These are phyloP conservation scores for Alternaria ventricosa DNA, from an alignment of 2,329 filamentous ascomycete species.

Conservation along the genomic window DNA sequence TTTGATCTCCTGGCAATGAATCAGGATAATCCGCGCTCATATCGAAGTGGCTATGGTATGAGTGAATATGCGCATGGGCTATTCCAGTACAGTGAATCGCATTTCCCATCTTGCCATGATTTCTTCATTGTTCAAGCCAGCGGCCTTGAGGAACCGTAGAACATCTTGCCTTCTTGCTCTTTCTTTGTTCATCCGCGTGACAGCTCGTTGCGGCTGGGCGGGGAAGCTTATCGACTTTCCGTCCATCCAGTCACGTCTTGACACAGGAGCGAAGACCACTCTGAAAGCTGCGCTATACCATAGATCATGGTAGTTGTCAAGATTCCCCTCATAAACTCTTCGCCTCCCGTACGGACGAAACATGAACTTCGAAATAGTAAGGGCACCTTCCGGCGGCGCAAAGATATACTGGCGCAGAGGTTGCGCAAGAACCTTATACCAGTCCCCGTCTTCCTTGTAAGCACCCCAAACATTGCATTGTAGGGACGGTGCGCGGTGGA, in stretches of 20 bases:
- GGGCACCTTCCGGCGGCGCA: background rate
- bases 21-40: no score
- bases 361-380: background rate
- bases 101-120: background rate
- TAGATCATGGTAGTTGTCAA: background rate
- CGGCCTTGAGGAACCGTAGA: background rate
- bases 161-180: background rate
- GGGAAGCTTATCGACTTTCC: background rate
- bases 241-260: background rate
- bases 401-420: background rate
- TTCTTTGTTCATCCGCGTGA: background rate
- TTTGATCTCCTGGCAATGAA: no score
- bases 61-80: background rate
- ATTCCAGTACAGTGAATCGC: background rate
- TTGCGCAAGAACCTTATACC: background rate
- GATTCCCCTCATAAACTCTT: background rate
- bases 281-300: background rate
- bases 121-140: background rate
- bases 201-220: background rate
- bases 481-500: background rate
- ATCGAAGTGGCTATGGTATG: background rate
- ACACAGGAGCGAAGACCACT: accelerated
- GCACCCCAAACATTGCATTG: background rate
- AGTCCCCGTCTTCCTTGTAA: no score
- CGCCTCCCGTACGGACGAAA: background rate